These are phyloP conservation scores for Cocos nucifera DNA, from an alignment of 176 grass and related monocot species.

Conservation along the genomic window DNA sequence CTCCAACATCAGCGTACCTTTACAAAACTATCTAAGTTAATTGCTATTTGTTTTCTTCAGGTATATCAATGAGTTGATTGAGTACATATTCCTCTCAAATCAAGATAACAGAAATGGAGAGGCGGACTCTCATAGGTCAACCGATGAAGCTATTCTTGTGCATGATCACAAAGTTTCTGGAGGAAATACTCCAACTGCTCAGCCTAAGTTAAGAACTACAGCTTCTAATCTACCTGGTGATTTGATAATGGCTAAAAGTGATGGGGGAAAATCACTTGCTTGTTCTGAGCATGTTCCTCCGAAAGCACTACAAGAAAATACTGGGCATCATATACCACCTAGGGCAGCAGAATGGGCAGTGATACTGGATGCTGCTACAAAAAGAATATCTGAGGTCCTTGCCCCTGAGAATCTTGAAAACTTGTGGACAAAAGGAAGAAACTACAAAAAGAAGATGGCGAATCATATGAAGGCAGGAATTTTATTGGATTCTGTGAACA, in stretches of 20 bases:
- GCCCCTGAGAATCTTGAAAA: slow-evolving; percentile 98
- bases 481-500: slow-evolving; percentile 19
- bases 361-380: slow-evolving; percentile 75
- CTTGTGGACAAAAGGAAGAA: slow-evolving; percentile 95
- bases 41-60: slow-evolving; percentile 29
- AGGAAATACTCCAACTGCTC: slow-evolving; percentile 35
- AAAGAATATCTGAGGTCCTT: slow-evolving; percentile 84
- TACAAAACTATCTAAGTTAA: too few species aligned
- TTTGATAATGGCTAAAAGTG: slow-evolving; percentile 27
- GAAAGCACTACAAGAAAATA: neutral
- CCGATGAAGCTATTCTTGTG: slow-evolving; percentile 13
- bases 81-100: slow-evolving; percentile 49
- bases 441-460: slow-evolving; percentile 78
- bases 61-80: slow-evolving; percentile 90
- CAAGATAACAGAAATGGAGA: slow-evolving; percentile 37
- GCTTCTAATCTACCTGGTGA: slow-evolving; percentile 22
- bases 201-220: slow-evolving; percentile 27
- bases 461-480: slow-evolving; percentile 36
- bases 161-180: slow-evolving; percentile 27
- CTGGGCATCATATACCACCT: slow-evolving; percentile 3
- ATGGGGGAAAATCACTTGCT: slow-evolving; percentile 24
- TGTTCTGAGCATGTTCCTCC: slow-evolving; percentile 8
- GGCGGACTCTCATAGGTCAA: slow-evolving; percentile 30
- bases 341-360: slow-evolving; percentile 71
- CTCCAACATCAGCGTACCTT: too few species aligned